phyloP scores from a whole-genome alignment of 2,329 filamentous ascomycete genomes.

The Aspergillus intermedius region DNA sequence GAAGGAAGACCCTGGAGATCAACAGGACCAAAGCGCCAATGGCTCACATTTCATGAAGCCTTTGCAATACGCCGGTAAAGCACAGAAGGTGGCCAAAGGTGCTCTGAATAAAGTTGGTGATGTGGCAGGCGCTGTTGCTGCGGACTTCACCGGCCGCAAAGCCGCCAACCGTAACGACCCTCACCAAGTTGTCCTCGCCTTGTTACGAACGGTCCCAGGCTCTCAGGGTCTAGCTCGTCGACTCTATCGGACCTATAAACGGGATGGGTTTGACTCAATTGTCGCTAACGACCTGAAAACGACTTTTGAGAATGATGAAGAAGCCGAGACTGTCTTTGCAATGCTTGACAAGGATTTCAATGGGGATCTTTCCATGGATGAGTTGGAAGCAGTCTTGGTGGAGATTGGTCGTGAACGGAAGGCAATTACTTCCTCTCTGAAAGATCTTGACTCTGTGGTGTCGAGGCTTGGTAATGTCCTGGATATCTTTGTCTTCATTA shows the following conservation, averaged over 20 bases:
- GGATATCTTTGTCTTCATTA: slow-evolving; percentile 74
- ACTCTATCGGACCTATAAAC: slow-evolving; percentile 77
- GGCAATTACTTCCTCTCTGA: slow-evolving; percentile 86
- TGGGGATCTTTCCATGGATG: slow-evolving; percentile 91
- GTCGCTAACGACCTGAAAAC: slow-evolving; percentile 68
- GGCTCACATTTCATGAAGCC: slow-evolving; percentile 71
- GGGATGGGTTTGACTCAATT: slow-evolving; percentile 69
- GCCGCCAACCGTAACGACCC: slow-evolving; percentile 67
- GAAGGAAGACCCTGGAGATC: slow-evolving; percentile 67
- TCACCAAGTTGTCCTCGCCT: slow-evolving; percentile 72
- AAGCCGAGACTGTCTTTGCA: slow-evolving; percentile 78
- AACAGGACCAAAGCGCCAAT: slow-evolving; percentile 37
- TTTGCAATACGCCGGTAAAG: slow-evolving; percentile 54
- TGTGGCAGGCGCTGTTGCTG: slow-evolving; percentile 76
- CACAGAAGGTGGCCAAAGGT: slow-evolving; percentile 56
- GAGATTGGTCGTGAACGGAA: slow-evolving; percentile 94
- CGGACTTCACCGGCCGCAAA: slow-evolving; percentile 78
- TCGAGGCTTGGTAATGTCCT: slow-evolving; percentile 84
- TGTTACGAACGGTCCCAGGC: slow-evolving; percentile 65
- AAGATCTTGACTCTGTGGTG: slow-evolving; percentile 91
- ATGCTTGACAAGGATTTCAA: slow-evolving; percentile 98
- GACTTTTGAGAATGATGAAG: slow-evolving; percentile 75
- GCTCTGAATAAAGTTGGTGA: slow-evolving; percentile 76
- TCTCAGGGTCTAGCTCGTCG: slow-evolving; percentile 80
- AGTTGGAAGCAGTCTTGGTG: slow-evolving; percentile 85